A percentile compares a stretch with the other conserved stretches of the same genome.
phyloP scores from a whole-genome alignment of 2,329 filamentous ascomycete genomes.

The Stachybotrys chartarum region DNA sequence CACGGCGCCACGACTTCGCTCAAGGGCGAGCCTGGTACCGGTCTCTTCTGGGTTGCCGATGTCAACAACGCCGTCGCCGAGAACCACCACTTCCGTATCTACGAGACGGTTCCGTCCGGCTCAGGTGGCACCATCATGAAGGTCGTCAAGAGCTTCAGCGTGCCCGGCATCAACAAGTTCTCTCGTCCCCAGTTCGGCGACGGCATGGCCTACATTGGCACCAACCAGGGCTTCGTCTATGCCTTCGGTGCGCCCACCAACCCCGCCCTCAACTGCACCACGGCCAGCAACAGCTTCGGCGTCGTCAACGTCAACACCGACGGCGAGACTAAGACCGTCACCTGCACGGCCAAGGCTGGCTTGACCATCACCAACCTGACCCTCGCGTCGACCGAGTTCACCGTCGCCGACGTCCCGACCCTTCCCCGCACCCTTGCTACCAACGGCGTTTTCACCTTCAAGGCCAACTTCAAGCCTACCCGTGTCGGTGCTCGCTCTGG shows the following conservation, averaged over 20 bases:
- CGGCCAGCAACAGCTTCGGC: not conserved
- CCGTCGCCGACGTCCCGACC: not conserved
- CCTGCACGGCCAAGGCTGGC: constrained; percentile 1
- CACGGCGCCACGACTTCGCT: constrained; percentile 1
- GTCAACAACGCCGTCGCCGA: not conserved
- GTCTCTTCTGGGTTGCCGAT: constrained; percentile 1
- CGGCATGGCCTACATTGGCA: not conserved
- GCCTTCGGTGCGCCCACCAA: not conserved
- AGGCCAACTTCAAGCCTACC: constrained; percentile 2
- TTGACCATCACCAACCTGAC: not conserved
- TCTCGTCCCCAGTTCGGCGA: constrained; percentile 1
- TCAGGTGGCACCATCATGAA: not conserved
- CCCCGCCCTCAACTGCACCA: constrained; percentile 1
- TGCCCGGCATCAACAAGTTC: constrained; percentile 1
- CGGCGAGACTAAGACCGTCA: not conserved
- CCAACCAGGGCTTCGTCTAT: not conserved
- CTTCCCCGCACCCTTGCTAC: not conserved
- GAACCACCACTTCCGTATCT: not conserved
- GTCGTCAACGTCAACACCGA: not conserved
- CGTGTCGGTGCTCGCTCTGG: not conserved
- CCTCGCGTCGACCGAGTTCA: constrained; percentile 1
- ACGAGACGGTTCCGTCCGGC: not conserved
- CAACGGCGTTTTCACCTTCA: not conserved
- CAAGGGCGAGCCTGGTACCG: not conserved
- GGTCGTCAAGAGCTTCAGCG: not conserved